Conservation (phyloP, 2,329 filamentous ascomycete species). For the Herpotrichia juniperi region DNA sequence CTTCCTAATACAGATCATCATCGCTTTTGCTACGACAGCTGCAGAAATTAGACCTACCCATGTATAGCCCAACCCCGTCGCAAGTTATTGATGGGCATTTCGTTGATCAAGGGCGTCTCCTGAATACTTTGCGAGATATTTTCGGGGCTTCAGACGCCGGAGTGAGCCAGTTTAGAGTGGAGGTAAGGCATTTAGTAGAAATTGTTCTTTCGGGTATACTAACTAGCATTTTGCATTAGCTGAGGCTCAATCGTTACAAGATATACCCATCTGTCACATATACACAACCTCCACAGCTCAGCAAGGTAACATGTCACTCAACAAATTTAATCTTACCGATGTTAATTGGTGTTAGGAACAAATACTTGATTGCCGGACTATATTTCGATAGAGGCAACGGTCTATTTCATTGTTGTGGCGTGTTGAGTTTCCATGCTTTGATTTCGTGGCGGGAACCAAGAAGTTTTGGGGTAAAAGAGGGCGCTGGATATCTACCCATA, state of each 20-base stretch:
- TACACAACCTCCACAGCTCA: not conserved
- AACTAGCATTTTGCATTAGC: not conserved
- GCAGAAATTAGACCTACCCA: not conserved
- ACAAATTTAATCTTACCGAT: not conserved
- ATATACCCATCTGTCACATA: constrained; percentile 2
- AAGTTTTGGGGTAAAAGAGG: not conserved
- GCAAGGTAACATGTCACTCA: not conserved
- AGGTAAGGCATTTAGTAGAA: not conserved
- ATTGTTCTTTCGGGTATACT: not conserved
- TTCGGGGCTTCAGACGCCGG: not conserved
- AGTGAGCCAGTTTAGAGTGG: not conserved
- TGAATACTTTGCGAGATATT: not conserved
- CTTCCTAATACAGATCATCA: not conserved
- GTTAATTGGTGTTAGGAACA: constrained; percentile 1
- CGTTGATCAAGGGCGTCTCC: not conserved
- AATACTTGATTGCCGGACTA: constrained; percentile 2
- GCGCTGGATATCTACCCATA: not conserved
- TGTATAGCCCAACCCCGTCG: not conserved
- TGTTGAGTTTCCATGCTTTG: not conserved
- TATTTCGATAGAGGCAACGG: not conserved
- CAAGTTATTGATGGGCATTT: constrained; percentile 1
- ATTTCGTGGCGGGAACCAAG: not conserved
- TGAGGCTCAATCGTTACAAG: constrained; percentile 6
- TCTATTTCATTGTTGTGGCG: not conserved
- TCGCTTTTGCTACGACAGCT: not conserved